phyloP scores from a whole-genome alignment of 106 monocot genomes.

The Chionographis japonica region DNA sequence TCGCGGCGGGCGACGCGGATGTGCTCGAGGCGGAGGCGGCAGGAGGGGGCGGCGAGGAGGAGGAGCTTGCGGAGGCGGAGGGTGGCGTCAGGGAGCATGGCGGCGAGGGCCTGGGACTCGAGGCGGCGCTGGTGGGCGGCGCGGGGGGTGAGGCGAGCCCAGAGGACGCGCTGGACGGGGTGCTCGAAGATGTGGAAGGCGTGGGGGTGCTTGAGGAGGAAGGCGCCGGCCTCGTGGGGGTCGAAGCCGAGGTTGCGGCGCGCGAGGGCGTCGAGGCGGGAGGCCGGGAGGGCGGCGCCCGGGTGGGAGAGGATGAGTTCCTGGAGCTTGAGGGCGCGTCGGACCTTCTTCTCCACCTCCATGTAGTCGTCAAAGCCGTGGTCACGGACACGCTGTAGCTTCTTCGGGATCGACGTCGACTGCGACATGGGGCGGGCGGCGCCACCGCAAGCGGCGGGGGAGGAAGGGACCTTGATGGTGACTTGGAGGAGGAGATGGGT shows the following conservation, averaged over 20 bases:
- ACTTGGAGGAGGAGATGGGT: background rate
- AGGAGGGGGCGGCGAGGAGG: conserved; percentile 50
- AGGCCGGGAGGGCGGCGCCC: conserved; percentile 42
- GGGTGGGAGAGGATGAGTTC: conserved; percentile 56
- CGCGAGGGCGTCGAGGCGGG: conserved; percentile 71
- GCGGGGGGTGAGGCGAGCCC: conserved; percentile 74
- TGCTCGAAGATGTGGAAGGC: conserved; percentile 90
- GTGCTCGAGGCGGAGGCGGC: conserved; percentile 83
- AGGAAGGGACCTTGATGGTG: background rate
- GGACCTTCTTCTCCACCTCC: conserved; percentile 91
- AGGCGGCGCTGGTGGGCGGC: conserved; percentile 35
- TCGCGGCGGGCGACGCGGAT: conserved; percentile 69
- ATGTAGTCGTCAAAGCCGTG: conserved; percentile 85
- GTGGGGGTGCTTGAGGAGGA: conserved; percentile 94
- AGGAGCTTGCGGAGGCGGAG: conserved; percentile 65
- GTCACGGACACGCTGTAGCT: conserved; percentile 86
- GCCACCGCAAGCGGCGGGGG: background rate
- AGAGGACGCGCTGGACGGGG: conserved; percentile 90
- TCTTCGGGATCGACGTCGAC: conserved; percentile 69
- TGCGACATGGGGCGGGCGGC: conserved; percentile 19
- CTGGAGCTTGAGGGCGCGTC: conserved; percentile 61
- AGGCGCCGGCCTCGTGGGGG: conserved; percentile 52
- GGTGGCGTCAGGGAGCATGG: conserved; percentile 33
- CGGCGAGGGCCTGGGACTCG: conserved; percentile 45
- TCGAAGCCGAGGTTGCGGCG: conserved; percentile 53